phyloP scores from a whole-genome alignment of 768 basidiomycete species.

The Galerina sulciceps region DNA sequence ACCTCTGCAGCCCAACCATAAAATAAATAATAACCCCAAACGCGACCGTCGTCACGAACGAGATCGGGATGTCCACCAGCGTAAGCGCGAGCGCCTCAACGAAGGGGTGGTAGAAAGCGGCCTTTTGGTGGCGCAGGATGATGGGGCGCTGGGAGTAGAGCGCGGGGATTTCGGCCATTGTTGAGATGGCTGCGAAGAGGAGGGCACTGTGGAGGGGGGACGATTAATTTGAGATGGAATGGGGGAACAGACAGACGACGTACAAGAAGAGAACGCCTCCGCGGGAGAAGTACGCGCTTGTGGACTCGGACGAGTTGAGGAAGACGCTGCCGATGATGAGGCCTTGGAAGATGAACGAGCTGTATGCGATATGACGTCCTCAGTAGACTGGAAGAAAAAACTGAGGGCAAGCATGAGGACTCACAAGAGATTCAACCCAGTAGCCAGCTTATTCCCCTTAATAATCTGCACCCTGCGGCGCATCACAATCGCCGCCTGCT shows the following conservation, averaged over 20 bases:
- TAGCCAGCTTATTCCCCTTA: constrained; percentile 40
- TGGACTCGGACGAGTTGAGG: constrained; percentile 54
- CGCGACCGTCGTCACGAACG: constrained; percentile 42
- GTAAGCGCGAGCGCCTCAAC: constrained; percentile 54
- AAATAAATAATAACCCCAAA: constrained; percentile 65
- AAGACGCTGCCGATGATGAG: constrained; percentile 69
- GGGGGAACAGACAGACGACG: constrained; percentile 19
- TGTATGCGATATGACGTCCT: constrained; percentile 22
- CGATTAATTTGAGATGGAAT: background rate
- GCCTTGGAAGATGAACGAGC: constrained; percentile 56
- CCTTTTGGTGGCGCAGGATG: constrained; percentile 57
- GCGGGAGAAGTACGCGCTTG: constrained; percentile 72
- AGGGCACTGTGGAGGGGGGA: constrained; percentile 43
- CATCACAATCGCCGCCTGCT: constrained; percentile 52
- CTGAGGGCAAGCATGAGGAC: constrained; percentile 6
- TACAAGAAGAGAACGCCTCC: constrained; percentile 82
- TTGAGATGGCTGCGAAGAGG: constrained; percentile 59
- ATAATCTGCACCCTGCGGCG: constrained; percentile 48
- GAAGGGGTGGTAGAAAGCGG: constrained; percentile 57
- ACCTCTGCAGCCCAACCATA: constrained; percentile 57
- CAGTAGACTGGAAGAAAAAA: background rate
- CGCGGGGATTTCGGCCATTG: constrained; percentile 69
- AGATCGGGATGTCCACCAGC: constrained; percentile 64
- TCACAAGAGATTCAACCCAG: constrained; percentile 37
- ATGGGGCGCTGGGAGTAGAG: constrained; percentile 66